Conservation (phyloP, 2,329 filamentous ascomycete genomes). For the Aspergillus fijiensis region DNA sequence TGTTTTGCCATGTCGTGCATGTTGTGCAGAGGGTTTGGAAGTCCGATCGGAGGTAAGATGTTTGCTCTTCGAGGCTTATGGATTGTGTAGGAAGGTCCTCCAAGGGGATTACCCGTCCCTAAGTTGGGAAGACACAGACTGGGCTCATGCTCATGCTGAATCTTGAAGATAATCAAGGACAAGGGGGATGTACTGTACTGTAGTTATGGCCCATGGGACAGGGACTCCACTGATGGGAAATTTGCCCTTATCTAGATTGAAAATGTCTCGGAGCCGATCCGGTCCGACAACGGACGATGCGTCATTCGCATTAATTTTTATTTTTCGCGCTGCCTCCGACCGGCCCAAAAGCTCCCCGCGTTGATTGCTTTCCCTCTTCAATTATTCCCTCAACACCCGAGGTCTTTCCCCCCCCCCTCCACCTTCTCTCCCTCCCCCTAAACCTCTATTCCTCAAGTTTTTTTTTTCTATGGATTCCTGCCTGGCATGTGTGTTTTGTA, state of each 20-base stretch:
- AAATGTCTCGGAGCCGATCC: background rate
- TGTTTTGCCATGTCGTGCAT: too few species aligned
- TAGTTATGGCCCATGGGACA: background rate
- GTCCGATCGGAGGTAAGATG: too few species aligned
- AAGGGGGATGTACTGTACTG: too few species aligned
- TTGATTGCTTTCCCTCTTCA: background rate
- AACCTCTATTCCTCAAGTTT: background rate
- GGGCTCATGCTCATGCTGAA: background rate
- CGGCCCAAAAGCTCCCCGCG: background rate
- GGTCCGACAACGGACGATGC: conserved; percentile 3
- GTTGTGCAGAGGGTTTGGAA: too few species aligned
- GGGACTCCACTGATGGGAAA: background rate
- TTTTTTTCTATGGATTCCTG: background rate
- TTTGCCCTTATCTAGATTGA: background rate
- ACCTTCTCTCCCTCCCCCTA: background rate
- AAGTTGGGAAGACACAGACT: too few species aligned
- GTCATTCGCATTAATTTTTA: background rate
- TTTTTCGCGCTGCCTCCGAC: background rate
- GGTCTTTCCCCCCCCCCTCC: background rate
- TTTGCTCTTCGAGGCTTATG: too few species aligned
- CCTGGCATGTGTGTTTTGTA: background rate
- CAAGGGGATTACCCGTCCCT: too few species aligned
- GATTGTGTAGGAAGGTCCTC: too few species aligned
- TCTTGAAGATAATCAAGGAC: background rate
- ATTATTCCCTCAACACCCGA: background rate